Evolutionary conservation across 2,329 filamentous ascomycete species (phyloP), one percentile per base, ranked within the genome.

Genomic region (Aureobasidium vineae): DNA sequence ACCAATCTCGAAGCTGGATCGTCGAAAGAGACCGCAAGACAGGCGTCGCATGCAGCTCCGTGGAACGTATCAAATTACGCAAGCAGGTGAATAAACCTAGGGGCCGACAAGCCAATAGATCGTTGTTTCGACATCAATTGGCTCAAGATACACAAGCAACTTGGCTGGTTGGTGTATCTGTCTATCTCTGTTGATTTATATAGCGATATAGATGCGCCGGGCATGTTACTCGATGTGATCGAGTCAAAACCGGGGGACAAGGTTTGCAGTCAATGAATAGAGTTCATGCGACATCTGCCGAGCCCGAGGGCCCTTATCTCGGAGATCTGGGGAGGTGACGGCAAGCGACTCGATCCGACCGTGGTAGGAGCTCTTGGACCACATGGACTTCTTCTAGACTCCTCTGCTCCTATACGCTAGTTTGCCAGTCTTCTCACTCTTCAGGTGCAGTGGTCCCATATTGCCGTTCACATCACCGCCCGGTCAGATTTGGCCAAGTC

Each of bases 171-270:
- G 31, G 59, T 63, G 56, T 60, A 60, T 60, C 56, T 31, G 16
- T 63, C 31, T 63, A 50, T 50, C 59, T 63, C 31, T 5, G 8
- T 16, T n/a, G 31, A 3, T 28, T 43, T 57, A 33, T 23, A 11
- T 10, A 43, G 11, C 31, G 57, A 38, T 63, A 63, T 63, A 50
- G 31, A 13, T 40, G 43, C 45, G 45, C 31, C 43, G 45, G 43
- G 43, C 43, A 45, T 63, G 33, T 63, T 63, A 63, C 59, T 63
- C 59, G 59, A 63, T 63, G 43, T 63, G 59, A 63, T 63, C 59
- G 45, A 63, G 59, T 45, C 50, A 63, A 60, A 60, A 8, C 11
- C 47, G 40, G 40, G 28, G 36, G 41, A 60, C 21, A 60, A 60
- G 28, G 56, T 60, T 60, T 47, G 40, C 36, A 19, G n/a, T 28